These are phyloP conservation scores for Dactylellina cionopaga DNA, from an alignment of 2,329 filamentous ascomycete genomes.

Conservation along the genomic window DNA sequence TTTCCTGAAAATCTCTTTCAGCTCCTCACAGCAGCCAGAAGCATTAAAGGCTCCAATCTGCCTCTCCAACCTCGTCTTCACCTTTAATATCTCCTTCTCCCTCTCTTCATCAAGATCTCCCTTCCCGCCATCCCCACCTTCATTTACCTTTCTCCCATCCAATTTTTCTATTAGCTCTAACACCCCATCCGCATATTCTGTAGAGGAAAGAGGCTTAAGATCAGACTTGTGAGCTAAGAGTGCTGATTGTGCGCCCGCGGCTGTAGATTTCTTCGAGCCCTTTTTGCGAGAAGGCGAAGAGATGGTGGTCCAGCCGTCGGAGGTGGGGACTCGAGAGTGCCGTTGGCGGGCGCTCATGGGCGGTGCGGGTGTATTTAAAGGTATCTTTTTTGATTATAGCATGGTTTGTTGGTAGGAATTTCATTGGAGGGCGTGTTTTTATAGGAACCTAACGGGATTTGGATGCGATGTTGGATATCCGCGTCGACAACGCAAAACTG, in stretches of 20 bases:
- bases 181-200: not conserved
- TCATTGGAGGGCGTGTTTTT: not conserved
- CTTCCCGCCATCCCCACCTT: not conserved
- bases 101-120: too few species aligned
- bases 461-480: not conserved
- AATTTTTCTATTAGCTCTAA: not conserved
- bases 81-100: constrained; percentile 12
- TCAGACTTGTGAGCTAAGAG: constrained; percentile 44
- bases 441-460: too few species aligned
- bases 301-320: constrained; percentile 51
- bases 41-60: constrained; percentile 26
- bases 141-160: not conserved
- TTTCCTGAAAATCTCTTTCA: constrained; percentile 13
- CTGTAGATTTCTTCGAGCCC: not conserved
- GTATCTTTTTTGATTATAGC: not conserved
- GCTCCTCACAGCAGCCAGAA: constrained; percentile 13
- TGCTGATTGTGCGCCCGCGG: not conserved
- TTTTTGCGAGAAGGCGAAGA: constrained; percentile 15
- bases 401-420: not conserved
- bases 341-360: constrained; percentile 49
- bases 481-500: not conserved
- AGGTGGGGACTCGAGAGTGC: constrained; percentile 33
- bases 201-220: too few species aligned
- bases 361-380: not conserved
- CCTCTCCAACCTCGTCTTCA: constrained; percentile 16